These are phyloP conservation scores for Bassia scoparia DNA, from an alignment of 148 eudicot species.

Conservation along the genomic window DNA sequence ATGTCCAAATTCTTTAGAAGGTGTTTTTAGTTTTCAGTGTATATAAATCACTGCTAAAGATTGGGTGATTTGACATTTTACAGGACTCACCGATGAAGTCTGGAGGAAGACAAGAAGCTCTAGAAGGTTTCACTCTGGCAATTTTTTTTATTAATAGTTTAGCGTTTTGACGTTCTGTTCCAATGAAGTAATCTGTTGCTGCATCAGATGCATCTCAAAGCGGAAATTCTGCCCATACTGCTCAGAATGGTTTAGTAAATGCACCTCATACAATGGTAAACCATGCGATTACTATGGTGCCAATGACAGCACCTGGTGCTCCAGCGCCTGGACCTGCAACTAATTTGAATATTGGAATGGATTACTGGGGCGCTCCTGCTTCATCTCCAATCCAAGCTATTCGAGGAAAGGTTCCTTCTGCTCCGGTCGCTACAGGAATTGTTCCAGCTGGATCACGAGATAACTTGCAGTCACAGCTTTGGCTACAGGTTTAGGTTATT, in stretches of 20 bases:
- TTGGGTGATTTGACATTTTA: background rate
- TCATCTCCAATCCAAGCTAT: conserved; percentile 58
- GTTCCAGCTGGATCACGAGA: conserved; percentile 76
- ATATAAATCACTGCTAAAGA: background rate
- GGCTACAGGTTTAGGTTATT: conserved; percentile 67
- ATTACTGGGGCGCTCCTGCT: conserved; percentile 76
- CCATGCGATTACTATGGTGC: conserved; percentile 53
- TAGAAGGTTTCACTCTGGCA: conserved; percentile 46
- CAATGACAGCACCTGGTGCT: conserved; percentile 62
- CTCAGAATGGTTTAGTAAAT: conserved; percentile 68
- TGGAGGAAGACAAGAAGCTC: conserved; percentile 57
- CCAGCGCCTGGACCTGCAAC: conserved; percentile 77
- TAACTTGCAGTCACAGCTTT: conserved; percentile 70
- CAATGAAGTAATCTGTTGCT: conserved; percentile 12
- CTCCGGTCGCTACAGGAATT: conserved; percentile 68
- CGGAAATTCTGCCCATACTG: conserved; percentile 50
- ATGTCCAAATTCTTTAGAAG: too few species aligned
- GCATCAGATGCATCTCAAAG: conserved; percentile 69
- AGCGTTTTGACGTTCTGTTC: background rate
- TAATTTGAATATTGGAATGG: conserved; percentile 95
- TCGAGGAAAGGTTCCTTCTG: conserved; percentile 60
- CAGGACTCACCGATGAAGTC: conserved; percentile 75
- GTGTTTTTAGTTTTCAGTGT: background rate
- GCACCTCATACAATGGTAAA: conserved; percentile 54
- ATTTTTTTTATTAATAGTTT: conserved; percentile 12